These are phyloP conservation scores for Pyrus betulifolia DNA, from an alignment of 306 rosid genomes.

Conservation along the genomic window DNA sequence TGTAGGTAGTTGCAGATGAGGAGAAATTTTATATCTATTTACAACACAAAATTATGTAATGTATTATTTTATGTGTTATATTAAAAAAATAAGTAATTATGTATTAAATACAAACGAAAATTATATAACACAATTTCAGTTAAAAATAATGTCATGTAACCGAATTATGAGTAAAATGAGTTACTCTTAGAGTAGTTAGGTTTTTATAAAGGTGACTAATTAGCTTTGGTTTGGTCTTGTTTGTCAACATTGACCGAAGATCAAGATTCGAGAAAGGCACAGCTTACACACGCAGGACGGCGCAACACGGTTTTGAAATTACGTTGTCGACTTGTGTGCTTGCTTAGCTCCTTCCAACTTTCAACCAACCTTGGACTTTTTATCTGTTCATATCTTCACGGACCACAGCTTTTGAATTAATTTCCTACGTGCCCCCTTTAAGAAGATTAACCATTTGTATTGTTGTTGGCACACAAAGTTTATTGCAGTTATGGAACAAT, in stretches of 20 bases:
- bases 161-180: too few species aligned
- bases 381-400: background rate
- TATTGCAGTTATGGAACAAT: background rate
- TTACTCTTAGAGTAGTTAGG: background rate
- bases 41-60: too few species aligned
- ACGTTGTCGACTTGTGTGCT: background rate
- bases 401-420: background rate
- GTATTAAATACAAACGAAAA: background rate
- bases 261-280: background rate
- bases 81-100: background rate
- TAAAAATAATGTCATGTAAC: background rate
- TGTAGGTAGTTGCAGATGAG: background rate
- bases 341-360: background rate
- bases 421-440: background rate
- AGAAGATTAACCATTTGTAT: background rate
- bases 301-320: conserved; percentile 19
- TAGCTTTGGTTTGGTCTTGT: background rate
- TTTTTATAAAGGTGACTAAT: too few species aligned
- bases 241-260: conserved; percentile 6
- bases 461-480: background rate
- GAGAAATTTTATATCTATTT: too few species aligned
- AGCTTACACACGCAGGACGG: background rate
- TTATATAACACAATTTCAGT: background rate
- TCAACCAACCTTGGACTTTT: conserved; percentile 8
- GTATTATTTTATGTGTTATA: background rate